Evolutionary conservation across 345 rosid genomes (phyloP).

Genomic region (Brassica nigra): DNA sequence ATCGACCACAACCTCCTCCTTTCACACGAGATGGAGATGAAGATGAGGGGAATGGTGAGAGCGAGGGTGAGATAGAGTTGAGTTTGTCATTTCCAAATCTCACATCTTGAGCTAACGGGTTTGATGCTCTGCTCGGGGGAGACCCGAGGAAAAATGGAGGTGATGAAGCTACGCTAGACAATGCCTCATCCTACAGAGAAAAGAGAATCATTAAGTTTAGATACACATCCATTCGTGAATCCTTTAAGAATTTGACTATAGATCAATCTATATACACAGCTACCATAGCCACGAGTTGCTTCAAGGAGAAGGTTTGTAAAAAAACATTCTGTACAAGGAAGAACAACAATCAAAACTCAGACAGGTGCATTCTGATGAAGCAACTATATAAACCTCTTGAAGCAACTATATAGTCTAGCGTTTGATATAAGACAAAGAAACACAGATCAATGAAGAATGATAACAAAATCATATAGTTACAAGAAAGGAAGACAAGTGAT

Average conservation of each 20-base stretch:
- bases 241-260: neutral
- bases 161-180: constrained; percentile 48
- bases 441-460: no score
- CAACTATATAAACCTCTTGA: neutral
- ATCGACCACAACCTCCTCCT: constrained; percentile 58
- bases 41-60: constrained; percentile 20
- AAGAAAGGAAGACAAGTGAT: no score
- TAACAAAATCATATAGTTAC: no score
- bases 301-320: neutral
- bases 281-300: neutral
- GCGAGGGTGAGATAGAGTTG: constrained; percentile 2
- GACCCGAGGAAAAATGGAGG: constrained; percentile 75
- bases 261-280: constrained; percentile 1
- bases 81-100: constrained; percentile 54
- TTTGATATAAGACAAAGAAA: no score
- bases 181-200: constrained; percentile 50
- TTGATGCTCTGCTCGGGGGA: constrained; percentile 71
- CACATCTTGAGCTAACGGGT: constrained; percentile 69
- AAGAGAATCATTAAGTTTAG: neutral
- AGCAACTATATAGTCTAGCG: neutral
- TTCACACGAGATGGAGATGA: constrained; percentile 40
- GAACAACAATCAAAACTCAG: neutral
- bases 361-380: no score
- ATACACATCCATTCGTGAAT: neutral
- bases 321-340: neutral